These are phyloP conservation scores for Candida oleophila DNA, from an alignment of 805 yeast genomes.

Conservation along the genomic window DNA sequence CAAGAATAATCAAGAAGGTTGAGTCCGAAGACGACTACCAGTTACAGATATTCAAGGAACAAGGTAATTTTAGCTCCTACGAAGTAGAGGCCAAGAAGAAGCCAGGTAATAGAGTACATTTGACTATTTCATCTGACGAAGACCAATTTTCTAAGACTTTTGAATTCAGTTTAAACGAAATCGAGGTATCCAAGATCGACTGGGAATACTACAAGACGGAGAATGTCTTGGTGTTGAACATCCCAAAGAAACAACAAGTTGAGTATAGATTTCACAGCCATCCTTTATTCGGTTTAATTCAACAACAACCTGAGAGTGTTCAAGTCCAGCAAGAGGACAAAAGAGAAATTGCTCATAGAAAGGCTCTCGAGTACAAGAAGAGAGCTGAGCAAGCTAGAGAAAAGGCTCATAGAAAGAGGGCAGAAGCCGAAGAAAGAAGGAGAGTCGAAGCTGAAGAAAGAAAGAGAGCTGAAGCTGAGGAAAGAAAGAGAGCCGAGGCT, in stretches of 20 bases:
- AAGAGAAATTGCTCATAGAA: constrained; percentile 1
- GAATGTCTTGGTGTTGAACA: constrained; percentile 33
- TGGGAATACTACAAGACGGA: constrained; percentile 31
- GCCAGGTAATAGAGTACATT: constrained; percentile 15
- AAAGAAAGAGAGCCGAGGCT: constrained; percentile 2
- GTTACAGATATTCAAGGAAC: constrained; percentile 34
- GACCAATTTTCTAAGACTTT: constrained; percentile 33
- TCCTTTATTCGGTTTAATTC: constrained; percentile 11
- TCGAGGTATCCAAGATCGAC: constrained; percentile 30
- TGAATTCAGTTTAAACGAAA: constrained; percentile 28
- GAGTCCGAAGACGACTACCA: constrained; percentile 35
- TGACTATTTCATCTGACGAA: constrained; percentile 19
- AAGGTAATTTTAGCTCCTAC: constrained; percentile 33
- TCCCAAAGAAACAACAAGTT: constrained; percentile 28
- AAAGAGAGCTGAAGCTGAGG: constrained; percentile 1
- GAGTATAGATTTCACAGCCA: constrained; percentile 16
- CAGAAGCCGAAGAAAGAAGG: constrained; percentile 4
- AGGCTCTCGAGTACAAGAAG: constrained; percentile 5
- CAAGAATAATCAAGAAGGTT: constrained; percentile 33
- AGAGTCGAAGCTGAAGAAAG: not conserved
- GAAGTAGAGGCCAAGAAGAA: constrained; percentile 26
- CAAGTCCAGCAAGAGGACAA: not conserved
- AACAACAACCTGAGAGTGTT: not conserved
- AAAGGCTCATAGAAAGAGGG: constrained; percentile 5
- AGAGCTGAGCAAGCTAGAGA: constrained; percentile 4